These are phyloP conservation scores for Colletotrichum falcatum DNA, from an alignment of 2,329 filamentous ascomycete genomes.

Conservation along the genomic window DNA sequence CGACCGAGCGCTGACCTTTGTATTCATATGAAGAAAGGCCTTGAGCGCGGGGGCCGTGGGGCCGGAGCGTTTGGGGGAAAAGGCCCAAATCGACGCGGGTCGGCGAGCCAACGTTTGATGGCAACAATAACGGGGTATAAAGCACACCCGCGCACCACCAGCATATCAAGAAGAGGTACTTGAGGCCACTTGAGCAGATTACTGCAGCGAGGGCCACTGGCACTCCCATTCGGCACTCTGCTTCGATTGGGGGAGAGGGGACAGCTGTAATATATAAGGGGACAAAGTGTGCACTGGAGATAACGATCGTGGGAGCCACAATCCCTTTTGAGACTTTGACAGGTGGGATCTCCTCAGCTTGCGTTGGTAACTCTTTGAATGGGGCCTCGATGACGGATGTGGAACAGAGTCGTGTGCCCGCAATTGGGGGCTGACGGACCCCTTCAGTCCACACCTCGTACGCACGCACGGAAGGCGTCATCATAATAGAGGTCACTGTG, in stretches of 20 bases:
- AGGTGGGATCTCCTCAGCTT: not conserved
- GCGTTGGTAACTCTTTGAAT: not conserved
- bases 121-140: not conserved
- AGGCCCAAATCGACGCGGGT: not conserved
- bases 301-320: too few relatives aligned
- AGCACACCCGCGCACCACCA: not conserved
- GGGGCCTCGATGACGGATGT: slow-evolving; percentile 27
- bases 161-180: not conserved
- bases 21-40: not conserved
- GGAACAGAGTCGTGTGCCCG: slow-evolving; percentile 29
- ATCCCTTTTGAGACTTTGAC: too few relatives aligned
- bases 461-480: slow-evolving; percentile 11
- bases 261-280: too few relatives aligned
- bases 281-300: too few relatives aligned
- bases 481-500: slow-evolving; percentile 1
- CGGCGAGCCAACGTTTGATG: slow-evolving; percentile 14
- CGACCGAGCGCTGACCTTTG: not conserved
- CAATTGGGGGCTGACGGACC: slow-evolving; percentile 4
- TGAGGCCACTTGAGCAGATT: slow-evolving; percentile 19
- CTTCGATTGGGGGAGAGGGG: not conserved
- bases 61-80: slow-evolving; percentile 2
- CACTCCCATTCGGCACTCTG: not conserved
- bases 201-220: not conserved
- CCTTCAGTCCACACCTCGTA: slow-evolving; percentile 16
- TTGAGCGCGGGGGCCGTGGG: not conserved